Evolutionary conservation across 441 rosid genomes (phyloP).

Genomic region (Breynia disticha): DNA sequence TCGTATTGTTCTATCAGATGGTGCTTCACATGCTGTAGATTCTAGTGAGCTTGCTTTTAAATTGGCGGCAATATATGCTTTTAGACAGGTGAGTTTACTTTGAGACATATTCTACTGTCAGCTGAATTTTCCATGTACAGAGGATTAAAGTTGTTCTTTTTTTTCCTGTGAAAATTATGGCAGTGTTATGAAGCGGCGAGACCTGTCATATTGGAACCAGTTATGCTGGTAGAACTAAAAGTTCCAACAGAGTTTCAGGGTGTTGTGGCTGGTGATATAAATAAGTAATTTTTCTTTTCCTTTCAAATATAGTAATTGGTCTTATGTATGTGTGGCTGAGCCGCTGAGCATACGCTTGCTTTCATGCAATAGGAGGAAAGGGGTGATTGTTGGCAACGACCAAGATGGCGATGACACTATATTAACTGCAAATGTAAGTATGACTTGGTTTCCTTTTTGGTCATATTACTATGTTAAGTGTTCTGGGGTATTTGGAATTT

Average conservation of each 20-base stretch:
- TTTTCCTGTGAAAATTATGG: slow-evolving; percentile 4
- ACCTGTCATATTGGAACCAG: slow-evolving; percentile 90
- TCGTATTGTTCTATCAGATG: slow-evolving; percentile 76
- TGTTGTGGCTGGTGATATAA: slow-evolving; percentile 85
- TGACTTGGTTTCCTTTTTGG: slow-evolving; percentile 5
- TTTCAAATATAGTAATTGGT: not conserved
- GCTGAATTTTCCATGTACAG: not conserved
- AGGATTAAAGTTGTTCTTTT: not conserved
- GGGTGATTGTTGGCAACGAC: slow-evolving; percentile 88
- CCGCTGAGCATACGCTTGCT: not conserved
- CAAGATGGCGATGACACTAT: slow-evolving; percentile 98
- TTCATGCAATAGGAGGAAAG: slow-evolving; percentile 68
- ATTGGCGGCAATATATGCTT: slow-evolving; percentile 91
- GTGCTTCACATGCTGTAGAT: slow-evolving; percentile 92
- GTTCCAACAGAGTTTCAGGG: slow-evolving; percentile 96
- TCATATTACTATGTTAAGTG: not conserved
- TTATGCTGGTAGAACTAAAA: slow-evolving; percentile 91
- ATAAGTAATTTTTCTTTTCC: slow-evolving; percentile 49
- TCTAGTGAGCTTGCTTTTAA: slow-evolving; percentile 98
- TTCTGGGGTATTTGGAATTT: not conserved
- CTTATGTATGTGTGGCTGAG: not conserved
- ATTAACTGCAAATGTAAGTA: slow-evolving; percentile 64
- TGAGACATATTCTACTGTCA: not conserved
- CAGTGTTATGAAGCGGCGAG: slow-evolving; percentile 78
- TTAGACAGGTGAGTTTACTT: slow-evolving; percentile 51